These are phyloP conservation scores for Cyclotella kingstonii DNA, from an alignment of 108 stramenopile species.

Conservation along the genomic window DNA sequence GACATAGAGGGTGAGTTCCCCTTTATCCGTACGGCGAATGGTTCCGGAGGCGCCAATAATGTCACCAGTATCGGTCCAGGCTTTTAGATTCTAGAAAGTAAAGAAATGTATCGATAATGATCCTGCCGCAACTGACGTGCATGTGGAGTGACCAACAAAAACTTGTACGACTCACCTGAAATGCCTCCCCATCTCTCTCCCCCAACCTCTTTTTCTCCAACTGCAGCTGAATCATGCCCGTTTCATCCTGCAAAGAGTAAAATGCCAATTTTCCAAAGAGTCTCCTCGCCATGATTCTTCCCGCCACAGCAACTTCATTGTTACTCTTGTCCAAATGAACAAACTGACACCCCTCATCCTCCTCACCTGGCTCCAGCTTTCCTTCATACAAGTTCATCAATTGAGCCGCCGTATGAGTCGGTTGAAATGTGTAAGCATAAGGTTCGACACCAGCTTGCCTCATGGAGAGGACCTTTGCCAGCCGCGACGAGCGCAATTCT, in stretches of 20 bases:
- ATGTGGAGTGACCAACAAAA: background rate
- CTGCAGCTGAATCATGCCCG: constrained; percentile 91
- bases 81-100: constrained; percentile 68
- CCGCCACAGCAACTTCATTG: constrained; percentile 84
- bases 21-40: constrained; percentile 94
- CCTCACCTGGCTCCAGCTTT: constrained; percentile 72
- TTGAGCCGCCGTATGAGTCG: constrained; percentile 60
- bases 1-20: constrained; percentile 93
- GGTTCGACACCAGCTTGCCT: constrained; percentile 76
- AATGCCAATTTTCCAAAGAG: constrained; percentile 97
- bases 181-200: constrained; percentile 54
- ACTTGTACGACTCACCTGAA: constrained; percentile 52
- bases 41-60: constrained; percentile 92
- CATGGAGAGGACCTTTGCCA: constrained; percentile 82
- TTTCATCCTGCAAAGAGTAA: constrained; percentile 90
- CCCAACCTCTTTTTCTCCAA: constrained; percentile 88
- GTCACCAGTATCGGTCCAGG: constrained; percentile 94
- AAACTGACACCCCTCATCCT: constrained; percentile 45
- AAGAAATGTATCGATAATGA: background rate
- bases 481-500: constrained; percentile 73
- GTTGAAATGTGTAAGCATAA: constrained; percentile 76
- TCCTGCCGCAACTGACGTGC: background rate
- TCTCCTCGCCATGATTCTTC: constrained; percentile 92
- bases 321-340: constrained; percentile 13
- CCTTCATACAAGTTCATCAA: constrained; percentile 59